Conservation (phyloP, 345 rosid species). For the Eucalyptus polyanthemos region DNA sequence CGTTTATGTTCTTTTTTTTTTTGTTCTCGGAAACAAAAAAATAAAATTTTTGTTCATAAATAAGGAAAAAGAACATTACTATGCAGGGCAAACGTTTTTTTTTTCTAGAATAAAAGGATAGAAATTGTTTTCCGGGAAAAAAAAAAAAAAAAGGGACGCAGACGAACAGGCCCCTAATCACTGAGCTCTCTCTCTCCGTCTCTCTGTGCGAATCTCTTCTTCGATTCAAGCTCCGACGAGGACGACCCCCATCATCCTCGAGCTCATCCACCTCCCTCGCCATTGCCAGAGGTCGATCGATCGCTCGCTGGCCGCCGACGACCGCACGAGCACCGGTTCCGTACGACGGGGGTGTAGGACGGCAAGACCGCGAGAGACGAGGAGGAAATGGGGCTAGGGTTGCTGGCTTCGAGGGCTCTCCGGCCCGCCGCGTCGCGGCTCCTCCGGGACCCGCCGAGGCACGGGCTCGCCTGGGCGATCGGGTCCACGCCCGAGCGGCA, state of each 20-base stretch:
- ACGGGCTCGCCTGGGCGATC: conserved; percentile 41
- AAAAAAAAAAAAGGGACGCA: too few species aligned
- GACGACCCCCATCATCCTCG: background rate
- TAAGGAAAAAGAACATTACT: too few species aligned
- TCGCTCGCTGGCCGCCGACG: background rate
- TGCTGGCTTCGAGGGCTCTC: conserved; percentile 57
- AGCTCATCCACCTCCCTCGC: background rate
- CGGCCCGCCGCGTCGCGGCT: conserved; percentile 19
- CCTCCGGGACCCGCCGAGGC: conserved; percentile 9
- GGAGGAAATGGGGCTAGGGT: conserved; percentile 56
- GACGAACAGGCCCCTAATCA: too few species aligned
- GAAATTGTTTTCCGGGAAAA: too few species aligned
- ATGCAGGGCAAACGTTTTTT: too few species aligned
- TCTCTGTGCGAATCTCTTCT: background rate
- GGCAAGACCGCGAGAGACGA: background rate
- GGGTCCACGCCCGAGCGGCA: conserved; percentile 69
- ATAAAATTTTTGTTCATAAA: too few species aligned
- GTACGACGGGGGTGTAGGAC: background rate
- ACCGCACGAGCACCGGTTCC: background rate
- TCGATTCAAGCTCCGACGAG: background rate
- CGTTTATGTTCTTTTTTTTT: too few species aligned
- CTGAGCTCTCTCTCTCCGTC: background rate
- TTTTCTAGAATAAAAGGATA: too few species aligned
- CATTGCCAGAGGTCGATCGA: background rate
- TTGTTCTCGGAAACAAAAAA: too few species aligned